Evolutionary conservation across 139 green algal species (phyloP).

Genomic region (Penium margaritaceum): DNA sequence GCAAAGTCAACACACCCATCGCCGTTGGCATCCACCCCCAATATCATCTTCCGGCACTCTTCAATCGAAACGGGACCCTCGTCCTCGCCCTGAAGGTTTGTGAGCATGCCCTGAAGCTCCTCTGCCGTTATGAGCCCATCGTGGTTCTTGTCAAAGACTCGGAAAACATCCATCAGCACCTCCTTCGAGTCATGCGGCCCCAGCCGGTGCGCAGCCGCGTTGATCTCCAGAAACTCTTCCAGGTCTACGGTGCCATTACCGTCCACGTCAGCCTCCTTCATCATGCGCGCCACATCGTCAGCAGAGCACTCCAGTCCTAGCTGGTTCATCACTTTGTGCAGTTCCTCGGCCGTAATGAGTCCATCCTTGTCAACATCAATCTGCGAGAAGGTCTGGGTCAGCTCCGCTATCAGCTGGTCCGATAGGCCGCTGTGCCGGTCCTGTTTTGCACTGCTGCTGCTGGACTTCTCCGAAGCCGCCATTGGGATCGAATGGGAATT

Average conservation of each 20-base stretch:
- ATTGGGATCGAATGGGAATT: too few species aligned
- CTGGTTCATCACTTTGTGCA: not conserved
- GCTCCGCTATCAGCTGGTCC: not conserved
- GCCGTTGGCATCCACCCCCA: constrained; percentile 8
- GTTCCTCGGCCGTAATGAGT: constrained; percentile 5
- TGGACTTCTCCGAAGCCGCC: too few species aligned
- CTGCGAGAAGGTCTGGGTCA: not conserved
- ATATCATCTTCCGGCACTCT: constrained; percentile 19
- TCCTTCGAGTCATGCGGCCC: not conserved
- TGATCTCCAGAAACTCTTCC: constrained; percentile 44
- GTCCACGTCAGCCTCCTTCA: constrained; percentile 37
- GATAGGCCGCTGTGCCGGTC: too few species aligned
- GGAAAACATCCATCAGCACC: constrained; percentile 15
- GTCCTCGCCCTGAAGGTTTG: not conserved
- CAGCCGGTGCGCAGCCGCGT: constrained; percentile 2
- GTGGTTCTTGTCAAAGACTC: constrained; percentile 6
- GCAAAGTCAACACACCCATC: constrained; percentile 14
- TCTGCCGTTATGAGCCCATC: constrained; percentile 21
- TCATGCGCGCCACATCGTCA: constrained; percentile 35
- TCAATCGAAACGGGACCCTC: not conserved
- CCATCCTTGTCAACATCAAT: constrained; percentile 17
- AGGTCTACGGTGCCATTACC: constrained; percentile 39
- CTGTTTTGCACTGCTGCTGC: too few species aligned
- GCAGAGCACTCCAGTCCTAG: constrained; percentile 4
- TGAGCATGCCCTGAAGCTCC: constrained; percentile 10